A percentile compares a stretch with the other conserved stretches of the same genome.
Conservation (phyloP, 1,284 basidiomycete species). For the Cutaneotrichosporon sp. region DNA sequence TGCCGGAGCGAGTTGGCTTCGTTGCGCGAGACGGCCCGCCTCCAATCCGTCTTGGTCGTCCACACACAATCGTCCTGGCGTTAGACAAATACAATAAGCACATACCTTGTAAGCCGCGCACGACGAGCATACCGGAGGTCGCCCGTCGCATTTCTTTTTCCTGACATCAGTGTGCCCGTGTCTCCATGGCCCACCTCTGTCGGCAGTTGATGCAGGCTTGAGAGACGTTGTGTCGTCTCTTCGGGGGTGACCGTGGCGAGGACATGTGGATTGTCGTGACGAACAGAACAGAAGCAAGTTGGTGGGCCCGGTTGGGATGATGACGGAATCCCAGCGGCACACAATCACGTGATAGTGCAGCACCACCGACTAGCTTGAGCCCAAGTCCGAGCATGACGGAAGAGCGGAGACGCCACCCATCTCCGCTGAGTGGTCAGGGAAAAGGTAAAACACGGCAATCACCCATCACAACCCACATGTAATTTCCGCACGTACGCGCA, state of each 20-base stretch:
- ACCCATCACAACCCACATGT: no score
- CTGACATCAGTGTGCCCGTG: slow-evolving; percentile 30
- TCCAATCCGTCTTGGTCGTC: slow-evolving; percentile 31
- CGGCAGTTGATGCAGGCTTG: slow-evolving; percentile 25
- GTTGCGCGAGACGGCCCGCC: slow-evolving; percentile 33
- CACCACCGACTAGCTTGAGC: no score
- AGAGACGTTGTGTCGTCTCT: slow-evolving; percentile 11
- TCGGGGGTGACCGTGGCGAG: background rate
- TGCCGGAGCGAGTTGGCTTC: slow-evolving; percentile 34
- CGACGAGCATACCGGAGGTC: slow-evolving; percentile 38
- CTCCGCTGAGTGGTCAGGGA: no score
- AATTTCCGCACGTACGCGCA: no score
- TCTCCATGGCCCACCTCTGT: slow-evolving; percentile 8
- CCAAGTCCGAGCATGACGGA: no score
- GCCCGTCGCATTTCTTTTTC: slow-evolving; percentile 45
- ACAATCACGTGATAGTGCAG: no score
- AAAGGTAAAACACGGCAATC: no score
- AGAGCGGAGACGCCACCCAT: no score
- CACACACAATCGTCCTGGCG: slow-evolving; percentile 39
- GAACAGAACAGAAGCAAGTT: background rate
- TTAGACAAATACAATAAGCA: background rate
- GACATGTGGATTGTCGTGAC: background rate
- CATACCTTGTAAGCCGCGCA: slow-evolving; percentile 41
- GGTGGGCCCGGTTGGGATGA: background rate
- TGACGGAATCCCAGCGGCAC: background rate